Evolutionary conservation across 345 rosid genomes (phyloP).

Genomic region (Lagerstroemia speciosa): DNA sequence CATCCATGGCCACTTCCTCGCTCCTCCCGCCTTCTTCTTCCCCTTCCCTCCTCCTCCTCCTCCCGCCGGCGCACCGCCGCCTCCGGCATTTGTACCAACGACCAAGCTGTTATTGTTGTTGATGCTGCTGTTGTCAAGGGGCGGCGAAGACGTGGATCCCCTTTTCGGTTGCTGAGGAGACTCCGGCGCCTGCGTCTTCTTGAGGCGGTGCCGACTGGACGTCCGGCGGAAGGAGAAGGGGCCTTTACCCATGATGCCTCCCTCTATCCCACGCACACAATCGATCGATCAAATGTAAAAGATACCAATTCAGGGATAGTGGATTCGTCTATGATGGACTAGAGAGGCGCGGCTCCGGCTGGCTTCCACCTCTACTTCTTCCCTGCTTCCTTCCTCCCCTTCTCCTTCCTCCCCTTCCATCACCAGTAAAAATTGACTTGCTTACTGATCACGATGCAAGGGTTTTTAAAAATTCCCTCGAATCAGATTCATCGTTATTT

Average conservation of each 20-base stretch:
- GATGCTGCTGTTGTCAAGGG: background rate
- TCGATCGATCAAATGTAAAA: background rate
- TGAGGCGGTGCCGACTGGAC: slow-evolving; percentile 35
- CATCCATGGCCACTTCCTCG: slow-evolving; percentile 96
- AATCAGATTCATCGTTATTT: background rate
- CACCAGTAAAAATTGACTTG: background rate
- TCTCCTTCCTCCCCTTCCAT: slow-evolving; percentile 13
- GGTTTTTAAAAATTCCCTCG: background rate
- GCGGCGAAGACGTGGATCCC: slow-evolving; percentile 10
- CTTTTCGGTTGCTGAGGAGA: slow-evolving; percentile 7
- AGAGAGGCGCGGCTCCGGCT: background rate
- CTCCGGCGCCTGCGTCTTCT: slow-evolving; percentile 26
- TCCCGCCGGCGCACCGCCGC: slow-evolving; percentile 16
- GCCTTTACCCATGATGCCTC: slow-evolving; percentile 38
- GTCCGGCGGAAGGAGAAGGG: slow-evolving; percentile 37
- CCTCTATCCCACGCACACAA: background rate
- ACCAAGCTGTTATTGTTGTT: background rate
- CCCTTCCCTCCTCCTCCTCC: slow-evolving; percentile 28
- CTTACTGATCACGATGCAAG: background rate
- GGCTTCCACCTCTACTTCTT: background rate
- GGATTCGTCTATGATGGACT: background rate
- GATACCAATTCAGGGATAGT: too few species aligned
- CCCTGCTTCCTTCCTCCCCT: slow-evolving; percentile 16
- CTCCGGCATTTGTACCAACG: slow-evolving; percentile 10
- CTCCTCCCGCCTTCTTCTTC: slow-evolving; percentile 87